phyloP scores from a whole-genome alignment of 2,329 filamentous ascomycete species.

The Epichloe brachyelytri region DNA sequence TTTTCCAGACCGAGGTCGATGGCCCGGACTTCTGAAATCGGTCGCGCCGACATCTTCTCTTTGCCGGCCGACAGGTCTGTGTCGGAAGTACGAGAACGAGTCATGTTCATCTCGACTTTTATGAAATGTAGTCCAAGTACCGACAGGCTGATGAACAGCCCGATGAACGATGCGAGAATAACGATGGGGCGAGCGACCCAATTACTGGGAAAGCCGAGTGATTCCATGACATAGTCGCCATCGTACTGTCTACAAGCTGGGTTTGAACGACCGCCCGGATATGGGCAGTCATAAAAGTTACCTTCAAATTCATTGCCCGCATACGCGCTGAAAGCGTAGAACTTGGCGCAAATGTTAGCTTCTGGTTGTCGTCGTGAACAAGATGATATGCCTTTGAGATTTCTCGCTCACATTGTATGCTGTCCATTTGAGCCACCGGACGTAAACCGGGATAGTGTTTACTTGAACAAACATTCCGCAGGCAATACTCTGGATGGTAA shows the following conservation, averaged over 20 bases:
- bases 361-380: neutral
- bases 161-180: conserved; percentile 45
- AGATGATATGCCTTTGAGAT: neutral
- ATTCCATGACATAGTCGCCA: conserved; percentile 54
- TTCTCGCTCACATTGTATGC: conserved; percentile 7
- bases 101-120: conserved; percentile 57
- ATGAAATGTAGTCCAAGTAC: conserved; percentile 50
- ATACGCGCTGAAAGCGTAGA: conserved; percentile 59
- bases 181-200: conserved; percentile 59
- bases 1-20: conserved; percentile 53
- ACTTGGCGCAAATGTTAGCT: conserved; percentile 26
- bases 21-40: conserved; percentile 38
- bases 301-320: conserved; percentile 60
- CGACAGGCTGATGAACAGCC: conserved; percentile 50
- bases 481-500: conserved; percentile 60
- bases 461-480: conserved; percentile 68
- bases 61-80: conserved; percentile 56
- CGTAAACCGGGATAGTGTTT: conserved; percentile 61
- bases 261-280: conserved; percentile 45
- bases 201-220: conserved; percentile 51
- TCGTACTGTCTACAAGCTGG: conserved; percentile 57
- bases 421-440: conserved; percentile 64
- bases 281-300: conserved; percentile 61
- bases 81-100: conserved; percentile 44
- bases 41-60: conserved; percentile 48